A percentile compares a stretch with the other conserved stretches of the same genome.
Conservation (phyloP, 2,329 filamentous ascomycete species). For the Aureobasidium lini region DNA sequence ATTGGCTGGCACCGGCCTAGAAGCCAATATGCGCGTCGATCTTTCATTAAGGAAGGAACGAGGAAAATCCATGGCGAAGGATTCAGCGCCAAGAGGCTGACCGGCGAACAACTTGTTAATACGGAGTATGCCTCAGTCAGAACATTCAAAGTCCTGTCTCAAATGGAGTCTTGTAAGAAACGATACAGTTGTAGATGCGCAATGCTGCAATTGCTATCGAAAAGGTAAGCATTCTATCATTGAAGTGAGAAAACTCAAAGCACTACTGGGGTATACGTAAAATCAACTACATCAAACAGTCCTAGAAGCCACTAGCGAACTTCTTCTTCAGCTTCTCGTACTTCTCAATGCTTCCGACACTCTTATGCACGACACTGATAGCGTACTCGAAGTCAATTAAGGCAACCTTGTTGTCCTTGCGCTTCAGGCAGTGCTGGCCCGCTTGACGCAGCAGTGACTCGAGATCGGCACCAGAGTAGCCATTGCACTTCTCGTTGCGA, state of each 20-base stretch:
- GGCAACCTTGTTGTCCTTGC: slow-evolving; percentile 39
- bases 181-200: no score
- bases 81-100: neutral
- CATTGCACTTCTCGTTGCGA: slow-evolving; percentile 56
- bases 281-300: neutral
- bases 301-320: slow-evolving; percentile 9
- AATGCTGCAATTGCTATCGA: neutral
- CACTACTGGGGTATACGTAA: neutral
- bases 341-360: slow-evolving; percentile 50
- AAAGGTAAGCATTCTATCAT: neutral
- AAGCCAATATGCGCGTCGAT: neutral
- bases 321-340: slow-evolving; percentile 45
- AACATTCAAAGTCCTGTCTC: no score
- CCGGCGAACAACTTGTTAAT: neutral
- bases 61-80: neutral
- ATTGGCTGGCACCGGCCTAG: no score
- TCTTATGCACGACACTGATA: slow-evolving; percentile 36
- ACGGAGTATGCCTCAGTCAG: neutral
- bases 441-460: slow-evolving; percentile 52
- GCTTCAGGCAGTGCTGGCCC: slow-evolving; percentile 48
- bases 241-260: neutral
- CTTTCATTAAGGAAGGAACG: neutral
- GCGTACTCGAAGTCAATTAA: slow-evolving; percentile 41
- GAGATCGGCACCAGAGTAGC: slow-evolving; percentile 68
- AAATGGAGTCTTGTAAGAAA: no score